These are phyloP conservation scores for Miscanthus lutarioriparius DNA, from an alignment of 176 grass and related monocot species.

Conservation along the genomic window DNA sequence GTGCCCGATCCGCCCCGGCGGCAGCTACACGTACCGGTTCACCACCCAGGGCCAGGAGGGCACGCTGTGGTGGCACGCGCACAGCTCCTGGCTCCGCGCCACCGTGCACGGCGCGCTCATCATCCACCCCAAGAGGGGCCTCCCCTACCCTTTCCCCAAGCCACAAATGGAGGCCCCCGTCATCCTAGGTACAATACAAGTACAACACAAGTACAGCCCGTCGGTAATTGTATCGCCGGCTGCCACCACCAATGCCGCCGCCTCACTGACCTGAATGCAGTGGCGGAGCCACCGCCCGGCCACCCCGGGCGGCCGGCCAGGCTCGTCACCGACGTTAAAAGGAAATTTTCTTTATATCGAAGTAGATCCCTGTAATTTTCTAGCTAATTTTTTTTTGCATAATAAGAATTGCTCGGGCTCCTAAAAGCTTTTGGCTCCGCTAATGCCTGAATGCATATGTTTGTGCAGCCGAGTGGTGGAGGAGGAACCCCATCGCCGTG, in stretches of 20 bases:
- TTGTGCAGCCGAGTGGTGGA: conserved; percentile 85
- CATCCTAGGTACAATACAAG: conserved; percentile 46
- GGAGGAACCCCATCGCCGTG: conserved; percentile 62
- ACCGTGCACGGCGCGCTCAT: conserved; percentile 86
- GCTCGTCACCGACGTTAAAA: too few species aligned
- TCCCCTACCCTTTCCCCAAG: conserved; percentile 66
- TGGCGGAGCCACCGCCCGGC: too few species aligned
- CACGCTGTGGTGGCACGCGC: conserved; percentile 92
- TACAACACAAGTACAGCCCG: too few species aligned
- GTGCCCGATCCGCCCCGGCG: conserved; percentile 66
- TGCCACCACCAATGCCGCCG: background rate
- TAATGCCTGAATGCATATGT: background rate
- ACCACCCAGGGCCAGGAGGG: conserved; percentile 70
- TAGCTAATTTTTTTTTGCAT: too few species aligned
- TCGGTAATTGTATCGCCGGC: background rate
- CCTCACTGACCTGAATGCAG: background rate
- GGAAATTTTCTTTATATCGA: too few species aligned
- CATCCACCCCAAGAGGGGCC: conserved; percentile 62
- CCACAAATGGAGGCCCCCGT: conserved; percentile 61
- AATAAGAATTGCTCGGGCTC: too few species aligned
- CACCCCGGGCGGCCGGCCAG: too few species aligned
- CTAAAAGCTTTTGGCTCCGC: too few species aligned
- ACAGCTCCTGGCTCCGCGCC: conserved; percentile 81
- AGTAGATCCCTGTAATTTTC: too few species aligned
- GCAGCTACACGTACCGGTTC: conserved; percentile 79